These are phyloP conservation scores for Elongisporangium prolatum DNA, from an alignment of 352 stramenopile genomes.

Conservation along the genomic window DNA sequence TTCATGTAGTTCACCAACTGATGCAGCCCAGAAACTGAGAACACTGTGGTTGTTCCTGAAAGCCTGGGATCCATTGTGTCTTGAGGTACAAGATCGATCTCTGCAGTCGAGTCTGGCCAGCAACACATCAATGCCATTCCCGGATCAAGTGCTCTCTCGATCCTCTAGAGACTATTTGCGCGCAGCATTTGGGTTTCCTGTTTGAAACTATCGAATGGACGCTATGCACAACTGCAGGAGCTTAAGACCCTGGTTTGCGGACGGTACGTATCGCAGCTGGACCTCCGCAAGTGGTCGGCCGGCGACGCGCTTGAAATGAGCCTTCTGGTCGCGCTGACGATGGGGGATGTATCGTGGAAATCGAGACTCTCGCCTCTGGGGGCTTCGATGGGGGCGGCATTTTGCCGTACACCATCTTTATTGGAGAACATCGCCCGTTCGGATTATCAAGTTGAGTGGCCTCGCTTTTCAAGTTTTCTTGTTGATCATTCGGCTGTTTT, in stretches of 20 bases:
- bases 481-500: background rate
- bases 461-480: background rate
- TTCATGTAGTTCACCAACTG: constrained; percentile 10
- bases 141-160: constrained; percentile 24
- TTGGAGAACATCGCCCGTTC: constrained; percentile 3
- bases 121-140: constrained; percentile 21
- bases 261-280: constrained; percentile 38
- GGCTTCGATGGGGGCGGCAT: background rate
- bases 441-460: background rate
- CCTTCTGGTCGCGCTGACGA: constrained; percentile 1
- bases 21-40: constrained; percentile 41
- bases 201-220: background rate
- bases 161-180: constrained; percentile 15
- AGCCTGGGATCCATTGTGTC: constrained; percentile 34
- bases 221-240: constrained; percentile 2
- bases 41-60: constrained; percentile 55
- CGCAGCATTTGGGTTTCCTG: constrained; percentile 33
- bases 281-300: constrained; percentile 40
- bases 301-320: constrained; percentile 8
- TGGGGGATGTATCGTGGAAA: background rate
- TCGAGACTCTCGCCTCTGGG: background rate
- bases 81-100: constrained; percentile 16
- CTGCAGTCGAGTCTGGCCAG: constrained; percentile 27
- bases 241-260: constrained; percentile 15
- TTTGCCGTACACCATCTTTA: constrained; percentile 12